Conservation (phyloP, 352 stramenopile species). For the Pythium phragmiticola region DNA sequence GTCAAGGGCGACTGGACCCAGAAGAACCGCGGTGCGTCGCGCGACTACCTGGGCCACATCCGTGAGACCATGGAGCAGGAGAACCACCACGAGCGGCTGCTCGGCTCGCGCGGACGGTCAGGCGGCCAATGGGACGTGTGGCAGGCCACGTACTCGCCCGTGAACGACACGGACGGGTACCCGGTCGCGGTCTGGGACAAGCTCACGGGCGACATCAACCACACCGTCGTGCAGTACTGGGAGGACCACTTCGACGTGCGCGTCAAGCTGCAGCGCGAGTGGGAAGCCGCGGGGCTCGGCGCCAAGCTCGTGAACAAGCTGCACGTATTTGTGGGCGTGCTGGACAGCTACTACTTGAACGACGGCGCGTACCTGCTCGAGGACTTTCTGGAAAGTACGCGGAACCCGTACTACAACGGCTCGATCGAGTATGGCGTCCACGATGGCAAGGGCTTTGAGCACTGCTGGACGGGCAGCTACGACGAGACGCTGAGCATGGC, state of each 20-base stretch:
- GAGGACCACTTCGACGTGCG: conserved; percentile 66
- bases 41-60: conserved; percentile 64
- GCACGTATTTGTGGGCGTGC: conserved; percentile 71
- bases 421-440: conserved; percentile 68
- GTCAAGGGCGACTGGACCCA: conserved; percentile 64
- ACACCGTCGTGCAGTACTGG: conserved; percentile 59
- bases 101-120: conserved; percentile 58
- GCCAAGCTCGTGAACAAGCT: conserved; percentile 75
- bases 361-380: conserved; percentile 70
- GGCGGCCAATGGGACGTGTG: conserved; percentile 78
- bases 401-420: conserved; percentile 66
- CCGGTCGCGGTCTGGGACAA: conserved; percentile 68
- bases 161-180: conserved; percentile 62
- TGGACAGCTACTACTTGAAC: conserved; percentile 79
- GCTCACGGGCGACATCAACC: conserved; percentile 60
- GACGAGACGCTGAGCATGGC: conserved; percentile 67
- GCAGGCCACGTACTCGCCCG: conserved; percentile 67
- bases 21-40: conserved; percentile 60
- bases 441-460: conserved; percentile 66
- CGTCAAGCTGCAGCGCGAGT: conserved; percentile 68
- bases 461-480: conserved; percentile 76
- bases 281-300: conserved; percentile 43
- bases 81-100: conserved; percentile 69
- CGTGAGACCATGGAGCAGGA: conserved; percentile 73
- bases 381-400: conserved; percentile 61